Evolutionary conservation across 345 rosid genomes (phyloP).

Genomic region (Pistacia atlantica): DNA sequence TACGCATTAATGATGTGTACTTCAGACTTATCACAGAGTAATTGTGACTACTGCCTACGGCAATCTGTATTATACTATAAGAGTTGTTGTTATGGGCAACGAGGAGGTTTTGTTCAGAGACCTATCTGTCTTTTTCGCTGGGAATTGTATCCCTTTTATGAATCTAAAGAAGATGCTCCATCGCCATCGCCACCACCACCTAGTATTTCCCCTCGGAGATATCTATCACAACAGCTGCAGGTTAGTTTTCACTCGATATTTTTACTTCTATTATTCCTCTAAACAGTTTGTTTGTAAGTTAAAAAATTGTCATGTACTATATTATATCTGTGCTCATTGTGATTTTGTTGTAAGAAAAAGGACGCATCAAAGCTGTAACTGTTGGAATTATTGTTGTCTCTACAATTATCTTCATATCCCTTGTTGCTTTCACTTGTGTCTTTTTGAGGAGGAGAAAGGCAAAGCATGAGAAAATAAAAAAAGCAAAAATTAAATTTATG

Average conservation of each 20-base stretch:
- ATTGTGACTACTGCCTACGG: constrained; percentile 40
- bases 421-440: too few relatives aligned
- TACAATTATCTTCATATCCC: too few relatives aligned
- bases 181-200: constrained; percentile 19
- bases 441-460: too few relatives aligned
- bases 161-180: constrained; percentile 11
- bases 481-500: too few relatives aligned
- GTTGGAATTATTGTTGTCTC: too few relatives aligned
- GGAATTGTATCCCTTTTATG: constrained; percentile 49
- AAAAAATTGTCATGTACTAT: too few relatives aligned
- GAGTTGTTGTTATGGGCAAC: constrained; percentile 26
- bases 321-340: neutral
- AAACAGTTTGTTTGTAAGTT: too few relatives aligned
- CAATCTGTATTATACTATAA: constrained; percentile 8
- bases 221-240: neutral
- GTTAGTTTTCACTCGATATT: neutral
- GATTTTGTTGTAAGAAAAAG: neutral
- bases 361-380: neutral
- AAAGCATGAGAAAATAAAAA: too few relatives aligned
- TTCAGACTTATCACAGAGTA: constrained; percentile 48
- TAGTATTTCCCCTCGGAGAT: neutral
- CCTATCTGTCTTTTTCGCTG: constrained; percentile 57
- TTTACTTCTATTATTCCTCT: too few relatives aligned
- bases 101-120: constrained; percentile 40
- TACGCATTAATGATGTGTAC: constrained; percentile 54